These are phyloP conservation scores for Gossypium raimondii DNA, from an alignment of 345 rosid species.

Conservation along the genomic window DNA sequence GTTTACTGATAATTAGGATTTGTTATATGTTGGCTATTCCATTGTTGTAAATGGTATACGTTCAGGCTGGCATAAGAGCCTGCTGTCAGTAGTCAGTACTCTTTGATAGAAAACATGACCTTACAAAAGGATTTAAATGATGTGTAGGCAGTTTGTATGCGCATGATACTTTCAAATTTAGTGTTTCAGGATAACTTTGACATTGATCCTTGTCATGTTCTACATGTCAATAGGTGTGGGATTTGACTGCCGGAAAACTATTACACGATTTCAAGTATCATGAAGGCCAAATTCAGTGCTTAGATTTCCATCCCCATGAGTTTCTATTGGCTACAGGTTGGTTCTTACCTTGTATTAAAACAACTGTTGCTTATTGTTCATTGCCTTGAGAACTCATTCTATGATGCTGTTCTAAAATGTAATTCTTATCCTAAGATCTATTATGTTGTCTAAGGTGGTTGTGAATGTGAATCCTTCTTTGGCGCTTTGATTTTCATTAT, in stretches of 20 bases:
- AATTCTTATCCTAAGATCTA: not conserved
- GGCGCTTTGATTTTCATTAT: not conserved
- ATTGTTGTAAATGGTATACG: not conserved
- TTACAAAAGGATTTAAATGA: not conserved
- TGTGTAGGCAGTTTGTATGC: not conserved
- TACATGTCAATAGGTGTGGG: conserved; percentile 71
- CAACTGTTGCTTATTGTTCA: not conserved
- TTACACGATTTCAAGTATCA: conserved; percentile 87
- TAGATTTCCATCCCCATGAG: conserved; percentile 98
- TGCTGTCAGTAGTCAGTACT: not conserved
- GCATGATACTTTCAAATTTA: not conserved
- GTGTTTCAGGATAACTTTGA: not conserved
- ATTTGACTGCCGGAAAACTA: conserved; percentile 96
- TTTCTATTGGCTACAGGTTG: conserved; percentile 94
- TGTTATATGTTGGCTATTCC: not conserved
- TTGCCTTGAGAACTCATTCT: conserved; percentile 8
- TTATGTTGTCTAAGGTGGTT: not conserved
- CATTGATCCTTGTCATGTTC: conserved; percentile 2
- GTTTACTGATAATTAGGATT: not conserved
- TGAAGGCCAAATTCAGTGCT: conserved; percentile 92
- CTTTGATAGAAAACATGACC: not conserved
- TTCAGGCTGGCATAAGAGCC: not conserved
- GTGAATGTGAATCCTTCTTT: not conserved
- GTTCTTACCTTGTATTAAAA: conserved; percentile 13
- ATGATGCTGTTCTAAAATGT: not conserved